Evolutionary conservation across 2,329 filamentous ascomycete species (phyloP), one percentile per base, ranked within the genome.

Genomic region (Pseudogymnoascus sp.): DNA sequence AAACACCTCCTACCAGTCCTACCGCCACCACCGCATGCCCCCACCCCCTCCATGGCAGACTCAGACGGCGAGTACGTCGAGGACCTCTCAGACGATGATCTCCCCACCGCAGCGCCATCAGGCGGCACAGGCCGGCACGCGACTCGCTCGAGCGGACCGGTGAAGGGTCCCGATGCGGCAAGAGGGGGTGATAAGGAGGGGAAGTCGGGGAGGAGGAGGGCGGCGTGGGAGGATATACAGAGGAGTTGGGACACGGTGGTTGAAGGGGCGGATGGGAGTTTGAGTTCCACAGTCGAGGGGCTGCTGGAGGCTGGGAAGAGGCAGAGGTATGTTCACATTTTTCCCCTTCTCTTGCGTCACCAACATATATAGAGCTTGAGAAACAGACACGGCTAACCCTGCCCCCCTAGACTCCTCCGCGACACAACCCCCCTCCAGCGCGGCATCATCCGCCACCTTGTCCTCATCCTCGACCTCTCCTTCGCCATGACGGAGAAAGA

Each of bases 401-500:
- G 16, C 30, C 50, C 57, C 60, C 76, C 74, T 67, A 90, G 92
- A 68, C 77, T 97, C 64, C 80, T 96, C 64, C 89, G 91, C 73
- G 94, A 99, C 73, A 97, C 94, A 28, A 97, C 93, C 57, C 94
- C 94, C 11, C 79, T 99, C 60, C 94, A 99, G 75, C 85, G 94
- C 68, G 94, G 94, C 64, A 99, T 99, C 69, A 99, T 99, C 74
- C 87, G 94, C n/a, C 93, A 99, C 74, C 77, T 97, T 58, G 86
- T 97, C 61, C 80, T 99, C 20, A 87, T 97, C 38, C 77, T 99
- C 34, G 94, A 99, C 74, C 87, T 97, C 74, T 96, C 90, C 20
- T 88, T 90, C 65, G 90, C 93, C 58, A 99, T 99, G 94, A 76
- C 85, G 4, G 92, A 97, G 74, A 97, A 97, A 75, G 94, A 99